Percentiles rank a stretch among this genome's conserved stretches.
These are phyloP conservation scores for Neoboletus brunneissimus DNA, from an alignment of 768 basidiomycete species.

Conservation along the genomic window DNA sequence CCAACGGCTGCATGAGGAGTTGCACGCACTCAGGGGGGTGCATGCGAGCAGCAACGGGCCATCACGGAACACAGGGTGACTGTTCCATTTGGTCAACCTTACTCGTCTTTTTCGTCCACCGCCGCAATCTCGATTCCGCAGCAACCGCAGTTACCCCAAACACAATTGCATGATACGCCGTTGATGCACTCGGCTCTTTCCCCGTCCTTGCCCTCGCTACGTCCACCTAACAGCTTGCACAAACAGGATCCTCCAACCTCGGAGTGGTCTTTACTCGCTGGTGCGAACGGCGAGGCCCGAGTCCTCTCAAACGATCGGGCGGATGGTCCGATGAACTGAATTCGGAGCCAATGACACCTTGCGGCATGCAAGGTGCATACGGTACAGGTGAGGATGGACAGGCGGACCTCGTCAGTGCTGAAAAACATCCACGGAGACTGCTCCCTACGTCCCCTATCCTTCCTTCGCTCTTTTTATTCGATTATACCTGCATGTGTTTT, in stretches of 20 bases:
- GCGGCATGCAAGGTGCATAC: neutral
- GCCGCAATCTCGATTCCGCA: neutral
- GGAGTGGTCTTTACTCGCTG: constrained; percentile 29
- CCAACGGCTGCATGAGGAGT: constrained; percentile 59
- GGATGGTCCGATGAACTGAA: constrained; percentile 18
- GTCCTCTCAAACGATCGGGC: constrained; percentile 24
- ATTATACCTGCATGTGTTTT: too few relatives aligned
- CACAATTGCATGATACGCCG: constrained; percentile 1
- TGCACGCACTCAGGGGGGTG: constrained; percentile 38
- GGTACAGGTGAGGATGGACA: neutral
- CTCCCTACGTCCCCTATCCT: too few relatives aligned
- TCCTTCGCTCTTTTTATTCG: too few relatives aligned
- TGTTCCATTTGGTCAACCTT: neutral
- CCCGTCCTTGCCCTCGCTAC: neutral
- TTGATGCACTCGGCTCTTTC: constrained; percentile 5
- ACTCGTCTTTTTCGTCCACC: neutral
- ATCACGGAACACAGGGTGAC: neutral
- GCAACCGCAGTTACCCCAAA: neutral
- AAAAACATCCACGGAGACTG: too few relatives aligned
- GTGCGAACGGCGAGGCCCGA: constrained; percentile 21
- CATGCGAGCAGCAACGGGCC: neutral
- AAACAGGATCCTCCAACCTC: constrained; percentile 20
- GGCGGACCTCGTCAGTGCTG: too few relatives aligned
- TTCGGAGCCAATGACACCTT: neutral
- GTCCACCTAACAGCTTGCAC: constrained; percentile 14